Conservation (phyloP, 495 filamentous ascomycete genomes). For the Hapsidospora chrysogenum region DNA sequence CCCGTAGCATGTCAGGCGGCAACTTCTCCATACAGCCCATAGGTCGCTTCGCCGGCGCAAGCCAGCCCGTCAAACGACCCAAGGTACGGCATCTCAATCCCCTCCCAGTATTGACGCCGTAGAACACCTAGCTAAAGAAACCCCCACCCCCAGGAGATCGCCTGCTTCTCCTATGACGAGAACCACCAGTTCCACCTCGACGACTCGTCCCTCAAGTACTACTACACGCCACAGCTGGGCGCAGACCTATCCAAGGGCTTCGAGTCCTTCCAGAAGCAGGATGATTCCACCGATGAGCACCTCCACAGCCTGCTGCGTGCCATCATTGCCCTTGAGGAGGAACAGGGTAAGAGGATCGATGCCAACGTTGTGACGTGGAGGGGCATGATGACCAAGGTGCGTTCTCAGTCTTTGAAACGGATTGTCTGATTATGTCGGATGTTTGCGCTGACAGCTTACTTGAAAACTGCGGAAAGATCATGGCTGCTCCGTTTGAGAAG, state of each 20-base stretch:
- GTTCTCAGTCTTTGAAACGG: constrained; percentile 1
- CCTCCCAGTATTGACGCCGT: background rate
- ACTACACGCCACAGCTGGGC: constrained; percentile 61
- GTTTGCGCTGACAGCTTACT: background rate
- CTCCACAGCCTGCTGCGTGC: constrained; percentile 68
- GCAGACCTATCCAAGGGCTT: constrained; percentile 64
- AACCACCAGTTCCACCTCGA: constrained; percentile 60
- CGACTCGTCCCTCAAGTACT: constrained; percentile 66
- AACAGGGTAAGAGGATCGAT: constrained; percentile 45
- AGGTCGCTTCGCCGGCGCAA: constrained; percentile 40
- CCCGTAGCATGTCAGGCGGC: background rate
- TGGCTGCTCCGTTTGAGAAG: constrained; percentile 67
- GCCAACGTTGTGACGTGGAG: constrained; percentile 85
- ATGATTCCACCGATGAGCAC: constrained; percentile 73
- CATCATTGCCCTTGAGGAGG: constrained; percentile 53
- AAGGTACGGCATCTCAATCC: constrained; percentile 24
- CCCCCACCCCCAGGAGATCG: constrained; percentile 48
- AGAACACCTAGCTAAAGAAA: background rate
- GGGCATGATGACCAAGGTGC: constrained; percentile 96
- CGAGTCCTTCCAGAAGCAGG: constrained; percentile 66
- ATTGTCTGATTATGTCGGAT: background rate
- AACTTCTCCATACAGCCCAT: constrained; percentile 47
- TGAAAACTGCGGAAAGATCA: constrained; percentile 37
- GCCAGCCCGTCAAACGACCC: constrained; percentile 44
- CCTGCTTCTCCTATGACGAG: constrained; percentile 81